Evolutionary conservation across 306 rosid species (phyloP).

Genomic region (Glycyrrhiza uralensis): DNA sequence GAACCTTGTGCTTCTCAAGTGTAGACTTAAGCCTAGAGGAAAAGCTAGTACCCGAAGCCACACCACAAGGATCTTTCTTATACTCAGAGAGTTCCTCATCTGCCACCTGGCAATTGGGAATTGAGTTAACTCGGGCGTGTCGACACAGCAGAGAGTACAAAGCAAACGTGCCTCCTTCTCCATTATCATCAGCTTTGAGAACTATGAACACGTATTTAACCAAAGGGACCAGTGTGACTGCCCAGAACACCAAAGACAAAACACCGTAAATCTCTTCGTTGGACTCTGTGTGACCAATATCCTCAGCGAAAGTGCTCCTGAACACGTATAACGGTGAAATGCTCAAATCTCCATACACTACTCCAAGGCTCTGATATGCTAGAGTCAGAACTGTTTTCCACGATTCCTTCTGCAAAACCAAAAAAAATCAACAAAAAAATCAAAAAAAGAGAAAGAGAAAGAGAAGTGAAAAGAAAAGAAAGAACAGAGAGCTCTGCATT

Average conservation of each 20-base stretch:
- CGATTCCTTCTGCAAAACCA: conserved; percentile 55
- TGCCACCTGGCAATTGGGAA: conserved; percentile 70
- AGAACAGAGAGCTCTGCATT: too few relatives aligned
- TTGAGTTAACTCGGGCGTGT: conserved; percentile 65
- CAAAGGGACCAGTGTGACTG: conserved; percentile 74
- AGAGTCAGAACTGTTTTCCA: conserved; percentile 76
- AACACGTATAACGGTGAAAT: conserved; percentile 87
- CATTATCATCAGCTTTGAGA: conserved; percentile 87
- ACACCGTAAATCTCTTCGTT: conserved; percentile 87
- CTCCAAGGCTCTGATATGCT: conserved; percentile 96
- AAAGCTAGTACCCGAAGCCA: conserved; percentile 28
- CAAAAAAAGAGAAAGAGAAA: not conserved
- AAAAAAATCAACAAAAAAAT: not conserved
- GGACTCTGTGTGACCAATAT: conserved; percentile 50
- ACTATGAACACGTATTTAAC: conserved; percentile 86
- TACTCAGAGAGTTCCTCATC: conserved; percentile 75
- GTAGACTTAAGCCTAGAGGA: conserved; percentile 48
- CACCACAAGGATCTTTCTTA: conserved; percentile 35
- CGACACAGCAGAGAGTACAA: conserved; percentile 85
- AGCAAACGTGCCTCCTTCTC: conserved; percentile 98
- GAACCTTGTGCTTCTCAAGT: conserved; percentile 66
- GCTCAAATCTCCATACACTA: conserved; percentile 95
- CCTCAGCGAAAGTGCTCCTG: conserved; percentile 75
- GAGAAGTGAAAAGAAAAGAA: too few relatives aligned
- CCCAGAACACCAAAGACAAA: conserved; percentile 90